Percentiles rank a stretch among this genome's conserved stretches.
Evolutionary conservation across 345 rosid genomes (phyloP).

Genomic region (Angophora floribunda): DNA sequence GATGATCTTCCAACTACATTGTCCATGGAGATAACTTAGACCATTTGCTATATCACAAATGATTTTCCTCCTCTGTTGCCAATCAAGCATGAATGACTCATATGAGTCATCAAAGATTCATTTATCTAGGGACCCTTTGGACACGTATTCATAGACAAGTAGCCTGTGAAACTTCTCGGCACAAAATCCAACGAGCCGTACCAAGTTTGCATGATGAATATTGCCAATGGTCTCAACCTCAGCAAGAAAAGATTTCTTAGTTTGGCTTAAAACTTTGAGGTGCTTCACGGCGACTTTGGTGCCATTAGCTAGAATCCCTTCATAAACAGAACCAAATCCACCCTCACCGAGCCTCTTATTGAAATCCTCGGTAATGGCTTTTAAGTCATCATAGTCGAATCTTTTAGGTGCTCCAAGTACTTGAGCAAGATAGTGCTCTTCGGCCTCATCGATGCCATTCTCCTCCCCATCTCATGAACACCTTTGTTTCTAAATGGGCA

Average conservation of each 20-base stretch:
- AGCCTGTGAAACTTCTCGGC: background rate
- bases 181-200: background rate
- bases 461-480: background rate
- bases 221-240: background rate
- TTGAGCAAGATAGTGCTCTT: background rate
- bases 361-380: background rate
- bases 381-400: background rate
- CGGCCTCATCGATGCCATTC: background rate
- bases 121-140: too few species aligned
- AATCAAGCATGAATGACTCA: background rate
- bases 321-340: background rate
- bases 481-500: background rate
- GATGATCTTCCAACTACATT: conserved; percentile 7
- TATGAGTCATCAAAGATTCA: background rate
- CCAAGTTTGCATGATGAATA: background rate
- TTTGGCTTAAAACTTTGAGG: background rate
- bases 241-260: background rate
- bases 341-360: background rate
- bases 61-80: conserved; percentile 15
- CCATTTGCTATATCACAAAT: conserved; percentile 20
- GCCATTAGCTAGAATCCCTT: background rate
- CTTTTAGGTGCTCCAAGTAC: background rate
- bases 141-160: too few species aligned
- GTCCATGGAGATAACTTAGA: conserved; percentile 17
- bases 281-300: background rate